Conservation (phyloP, 2,329 filamentous ascomycete species). For the Elsinoe australis region DNA sequence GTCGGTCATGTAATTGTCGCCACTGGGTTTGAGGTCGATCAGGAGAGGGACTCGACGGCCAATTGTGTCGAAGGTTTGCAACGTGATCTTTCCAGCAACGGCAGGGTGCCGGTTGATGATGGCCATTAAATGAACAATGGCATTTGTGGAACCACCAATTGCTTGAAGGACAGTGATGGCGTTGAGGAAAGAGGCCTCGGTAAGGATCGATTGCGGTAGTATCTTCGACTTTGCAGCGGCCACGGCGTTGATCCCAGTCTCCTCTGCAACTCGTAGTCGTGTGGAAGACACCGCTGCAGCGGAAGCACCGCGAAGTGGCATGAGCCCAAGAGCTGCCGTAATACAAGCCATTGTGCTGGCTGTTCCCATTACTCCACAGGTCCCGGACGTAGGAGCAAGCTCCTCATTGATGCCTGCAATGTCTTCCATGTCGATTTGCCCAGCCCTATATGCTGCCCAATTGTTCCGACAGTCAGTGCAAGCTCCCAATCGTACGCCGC, state of each 20-base stretch:
- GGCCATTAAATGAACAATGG: conserved; percentile 39
- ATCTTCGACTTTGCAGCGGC: conserved; percentile 32
- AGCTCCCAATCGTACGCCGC: conserved; percentile 58
- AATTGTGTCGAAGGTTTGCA: conserved; percentile 43
- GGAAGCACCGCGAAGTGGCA: conserved; percentile 46
- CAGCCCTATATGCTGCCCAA: conserved; percentile 62
- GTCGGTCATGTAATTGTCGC: conserved; percentile 47
- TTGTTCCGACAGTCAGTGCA: conserved; percentile 69
- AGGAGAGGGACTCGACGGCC: conserved; percentile 42
- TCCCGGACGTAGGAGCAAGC: conserved; percentile 57
- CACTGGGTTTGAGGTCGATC: conserved; percentile 47
- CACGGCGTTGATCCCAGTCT: conserved; percentile 46
- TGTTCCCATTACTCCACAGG: conserved; percentile 53
- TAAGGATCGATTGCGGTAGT: conserved; percentile 40
- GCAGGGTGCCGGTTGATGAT: conserved; percentile 45
- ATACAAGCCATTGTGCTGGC: conserved; percentile 52
- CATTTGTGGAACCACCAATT: conserved; percentile 40
- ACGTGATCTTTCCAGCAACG: conserved; percentile 38
- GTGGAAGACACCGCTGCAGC: conserved; percentile 48
- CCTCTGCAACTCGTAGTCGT: conserved; percentile 46
- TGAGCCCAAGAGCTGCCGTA: conserved; percentile 46
- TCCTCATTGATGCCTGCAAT: conserved; percentile 65
- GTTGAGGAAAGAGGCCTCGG: conserved; percentile 43
- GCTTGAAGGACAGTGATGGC: conserved; percentile 40
- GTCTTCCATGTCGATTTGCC: conserved; percentile 62